Evolutionary conservation across 768 basidiomycete species (phyloP).

Genomic region (Rhizopogon vulgaris): DNA sequence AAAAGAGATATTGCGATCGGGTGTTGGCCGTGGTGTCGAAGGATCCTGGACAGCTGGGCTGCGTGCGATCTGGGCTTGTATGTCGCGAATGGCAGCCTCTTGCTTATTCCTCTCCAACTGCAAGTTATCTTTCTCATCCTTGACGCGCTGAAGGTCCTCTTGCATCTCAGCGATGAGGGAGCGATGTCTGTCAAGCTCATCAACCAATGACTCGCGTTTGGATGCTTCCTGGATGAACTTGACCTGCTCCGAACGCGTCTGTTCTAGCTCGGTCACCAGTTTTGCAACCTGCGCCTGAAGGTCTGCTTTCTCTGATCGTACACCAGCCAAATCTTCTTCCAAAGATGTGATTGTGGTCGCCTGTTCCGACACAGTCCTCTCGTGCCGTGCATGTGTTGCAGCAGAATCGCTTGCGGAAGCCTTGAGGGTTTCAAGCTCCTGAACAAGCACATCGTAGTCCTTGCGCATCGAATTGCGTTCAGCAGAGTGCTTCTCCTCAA

Average conservation of each 20-base stretch:
- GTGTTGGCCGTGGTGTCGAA: constrained; percentile 47
- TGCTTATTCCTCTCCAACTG: constrained; percentile 67
- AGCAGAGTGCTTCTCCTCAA: constrained; percentile 11
- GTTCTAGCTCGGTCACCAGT: constrained; percentile 55
- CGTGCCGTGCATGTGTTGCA: constrained; percentile 35
- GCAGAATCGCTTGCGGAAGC: constrained; percentile 37
- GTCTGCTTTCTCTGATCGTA: constrained; percentile 34
- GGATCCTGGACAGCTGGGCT: constrained; percentile 34
- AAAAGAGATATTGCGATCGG: constrained; percentile 50
- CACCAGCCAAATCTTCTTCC: constrained; percentile 42
- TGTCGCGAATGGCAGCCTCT: constrained; percentile 65
- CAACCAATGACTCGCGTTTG: constrained; percentile 65
- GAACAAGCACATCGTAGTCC: constrained; percentile 41
- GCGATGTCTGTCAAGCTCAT: constrained; percentile 74
- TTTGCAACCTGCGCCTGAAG: constrained; percentile 37
- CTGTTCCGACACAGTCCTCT: constrained; percentile 47
- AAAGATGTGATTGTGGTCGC: constrained; percentile 36
- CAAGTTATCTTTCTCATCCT: constrained; percentile 76
- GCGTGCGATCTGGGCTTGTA: constrained; percentile 67
- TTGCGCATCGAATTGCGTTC: constrained; percentile 31
- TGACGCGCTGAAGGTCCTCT: constrained; percentile 68
- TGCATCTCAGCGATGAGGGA: constrained; percentile 72
- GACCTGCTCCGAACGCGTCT: constrained; percentile 51
- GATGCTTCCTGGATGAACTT: constrained; percentile 67
- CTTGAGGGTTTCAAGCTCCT: constrained; percentile 50